Evolutionary conservation across 2,329 filamentous ascomycete species (phyloP).

Genomic region (Acrodontium crateriforme): DNA sequence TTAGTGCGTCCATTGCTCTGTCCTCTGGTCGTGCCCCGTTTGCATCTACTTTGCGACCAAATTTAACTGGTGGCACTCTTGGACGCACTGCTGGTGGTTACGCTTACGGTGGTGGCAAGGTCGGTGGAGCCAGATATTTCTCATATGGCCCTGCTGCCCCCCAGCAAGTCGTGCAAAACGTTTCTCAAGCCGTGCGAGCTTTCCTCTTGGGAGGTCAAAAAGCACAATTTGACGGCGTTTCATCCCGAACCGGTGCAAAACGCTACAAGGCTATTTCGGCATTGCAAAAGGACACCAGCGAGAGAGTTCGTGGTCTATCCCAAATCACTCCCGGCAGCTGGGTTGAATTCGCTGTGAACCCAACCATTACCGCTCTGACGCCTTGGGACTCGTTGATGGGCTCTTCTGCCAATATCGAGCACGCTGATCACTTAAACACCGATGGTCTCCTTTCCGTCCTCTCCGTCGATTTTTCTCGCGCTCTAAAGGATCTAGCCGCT

Average conservation of each 20-base stretch:
- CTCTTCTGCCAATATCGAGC: conserved; percentile 19
- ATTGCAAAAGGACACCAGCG: conserved; percentile 58
- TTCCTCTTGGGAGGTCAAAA: conserved; percentile 89
- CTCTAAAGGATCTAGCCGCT: conserved; percentile 67
- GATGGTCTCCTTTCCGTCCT: conserved; percentile 75
- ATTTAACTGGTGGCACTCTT: conserved; percentile 75
- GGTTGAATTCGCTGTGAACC: conserved; percentile 78
- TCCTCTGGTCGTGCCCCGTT: conserved; percentile 71
- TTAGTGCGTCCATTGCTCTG: conserved; percentile 43
- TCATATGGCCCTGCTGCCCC: conserved; percentile 74
- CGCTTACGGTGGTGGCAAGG: conserved; percentile 49
- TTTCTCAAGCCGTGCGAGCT: conserved; percentile 82
- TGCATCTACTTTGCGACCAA: conserved; percentile 75
- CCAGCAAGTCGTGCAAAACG: conserved; percentile 85
- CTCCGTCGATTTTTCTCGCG: conserved; percentile 74
- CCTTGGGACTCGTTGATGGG: conserved; percentile 49
- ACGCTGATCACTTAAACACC: conserved; percentile 55
- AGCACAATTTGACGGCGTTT: conserved; percentile 69
- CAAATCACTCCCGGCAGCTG: conserved; percentile 57
- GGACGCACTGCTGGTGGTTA: conserved; percentile 87
- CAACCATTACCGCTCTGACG: conserved; percentile 77
- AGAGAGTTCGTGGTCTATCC: conserved; percentile 48
- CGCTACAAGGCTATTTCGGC: conserved; percentile 64
- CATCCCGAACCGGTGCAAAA: conserved; percentile 55
- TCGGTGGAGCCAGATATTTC: conserved; percentile 70